Evolutionary conservation across 164 flowering plant species (phyloP).

Genomic region (Sextonia rubra): DNA sequence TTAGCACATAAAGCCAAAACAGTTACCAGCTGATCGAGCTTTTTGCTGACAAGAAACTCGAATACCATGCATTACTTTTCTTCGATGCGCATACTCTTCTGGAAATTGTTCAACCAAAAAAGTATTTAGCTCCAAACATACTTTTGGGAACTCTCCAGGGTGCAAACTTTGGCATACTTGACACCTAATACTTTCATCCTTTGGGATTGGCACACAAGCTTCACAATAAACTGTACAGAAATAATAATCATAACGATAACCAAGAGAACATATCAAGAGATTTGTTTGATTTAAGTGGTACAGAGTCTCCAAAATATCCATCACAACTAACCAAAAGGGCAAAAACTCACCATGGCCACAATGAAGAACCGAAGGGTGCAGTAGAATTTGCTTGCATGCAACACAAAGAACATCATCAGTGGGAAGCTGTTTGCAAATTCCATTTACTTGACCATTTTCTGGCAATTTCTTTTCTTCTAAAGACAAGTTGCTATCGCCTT

Average conservation of each 20-base stretch:
- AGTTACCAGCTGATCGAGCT: constrained; percentile 33
- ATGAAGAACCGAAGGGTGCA: constrained; percentile 69
- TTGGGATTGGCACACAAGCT: constrained; percentile 36
- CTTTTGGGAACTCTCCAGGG: constrained; percentile 64
- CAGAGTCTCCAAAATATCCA: not conserved
- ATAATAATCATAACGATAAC: not conserved
- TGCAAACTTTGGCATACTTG: constrained; percentile 50
- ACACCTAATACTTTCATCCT: constrained; percentile 40
- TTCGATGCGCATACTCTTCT: constrained; percentile 47
- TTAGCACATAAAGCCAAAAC: not conserved
- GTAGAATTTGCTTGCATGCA: constrained; percentile 59
- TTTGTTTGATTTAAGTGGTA: not conserved
- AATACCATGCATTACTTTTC: constrained; percentile 27
- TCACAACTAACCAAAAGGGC: not conserved
- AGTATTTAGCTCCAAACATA: constrained; percentile 64
- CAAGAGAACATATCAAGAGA: not conserved
- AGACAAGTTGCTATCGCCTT: constrained; percentile 12
- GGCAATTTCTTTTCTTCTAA: constrained; percentile 15
- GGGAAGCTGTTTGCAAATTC: constrained; percentile 27
- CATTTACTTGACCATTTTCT: constrained; percentile 2
- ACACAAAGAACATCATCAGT: constrained; percentile 50
- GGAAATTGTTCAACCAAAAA: constrained; percentile 62
- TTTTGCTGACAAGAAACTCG: constrained; percentile 21
- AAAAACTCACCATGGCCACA: constrained; percentile 82
- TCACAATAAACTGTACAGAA: constrained; percentile 56